Base-by-base conservation (phyloP, 2,329 filamentous ascomycete species). In the Alternaria sp. region DNA sequence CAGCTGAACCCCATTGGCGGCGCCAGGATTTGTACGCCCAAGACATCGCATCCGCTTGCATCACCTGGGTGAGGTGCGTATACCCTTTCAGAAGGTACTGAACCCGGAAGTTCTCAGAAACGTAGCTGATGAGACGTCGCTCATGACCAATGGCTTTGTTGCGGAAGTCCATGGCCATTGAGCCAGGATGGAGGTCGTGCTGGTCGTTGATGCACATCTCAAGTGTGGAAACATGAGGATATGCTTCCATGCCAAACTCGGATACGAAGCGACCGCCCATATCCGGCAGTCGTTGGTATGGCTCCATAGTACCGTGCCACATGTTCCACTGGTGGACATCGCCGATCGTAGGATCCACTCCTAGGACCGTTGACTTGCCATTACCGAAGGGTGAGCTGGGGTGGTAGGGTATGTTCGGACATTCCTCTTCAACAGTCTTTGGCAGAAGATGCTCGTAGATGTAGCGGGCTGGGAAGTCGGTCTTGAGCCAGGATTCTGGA, bases 291-390 rank as follows among this genome's bases (percentile, higher is more conserved):
- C 55, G 40, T 30, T 97, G 94, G 72, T 97, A 97, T 67, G 91
- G 93, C 75, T 96, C 91, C 77, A 97, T 93, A 1, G 88, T 90
- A n/a, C 94, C 94, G 75, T 97, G 94, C 94, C 94, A 97, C 11
- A 97, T 87, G 74, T 97, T 97, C 94, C 94, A 97, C 79, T 97
- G 93, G 76, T 97, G 95, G 70, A 97, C 89, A 75, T 97, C 94
- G 52, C 94, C 94, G 3, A 94, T 87, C 0, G 91, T 96, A 1
- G 90, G 87, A 77, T 97, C 67, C 8, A 69, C 64, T 23, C 59
- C 62, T 12, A 69, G 26, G 8, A 66, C 65, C 2, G 61, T 93
- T 0, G 85, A 87, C 0, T 91, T 93, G 5, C 93, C 94, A 59
- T 88, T 86, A 47, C 93, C 92, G 86, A 91, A 97, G 23, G 93